Conservation (phyloP, 768 basidiomycete genomes). For the Suillus ampliporus region DNA sequence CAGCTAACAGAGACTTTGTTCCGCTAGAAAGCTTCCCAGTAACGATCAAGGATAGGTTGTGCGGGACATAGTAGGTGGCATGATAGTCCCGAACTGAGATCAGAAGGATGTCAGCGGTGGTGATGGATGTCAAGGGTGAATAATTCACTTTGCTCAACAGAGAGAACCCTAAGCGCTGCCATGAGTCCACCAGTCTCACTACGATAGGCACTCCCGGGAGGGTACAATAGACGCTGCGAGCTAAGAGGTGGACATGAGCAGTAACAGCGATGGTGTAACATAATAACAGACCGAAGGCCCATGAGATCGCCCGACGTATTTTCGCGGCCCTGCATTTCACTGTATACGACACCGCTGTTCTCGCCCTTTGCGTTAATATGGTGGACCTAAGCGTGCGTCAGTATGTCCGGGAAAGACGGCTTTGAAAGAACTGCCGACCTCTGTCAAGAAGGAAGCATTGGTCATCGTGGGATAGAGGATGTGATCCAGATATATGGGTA, state of each 20-base stretch:
- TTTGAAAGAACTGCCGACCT: constrained; percentile 44
- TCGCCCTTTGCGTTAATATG: constrained; percentile 91
- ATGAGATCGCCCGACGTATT: constrained; percentile 92
- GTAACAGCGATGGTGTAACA: constrained; percentile 1
- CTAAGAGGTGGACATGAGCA: constrained; percentile 43
- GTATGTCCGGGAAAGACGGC: neutral
- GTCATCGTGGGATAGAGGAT: constrained; percentile 96
- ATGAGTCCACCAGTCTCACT: constrained; percentile 98
- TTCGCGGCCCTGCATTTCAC: constrained; percentile 96
- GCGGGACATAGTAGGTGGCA: constrained; percentile 86
- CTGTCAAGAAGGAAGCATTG: constrained; percentile 77
- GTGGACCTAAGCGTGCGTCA: constrained; percentile 67
- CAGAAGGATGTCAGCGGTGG: constrained; percentile 22
- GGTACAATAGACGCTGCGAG: constrained; percentile 81
- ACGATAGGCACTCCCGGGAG: constrained; percentile 83
- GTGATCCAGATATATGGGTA: constrained; percentile 94
- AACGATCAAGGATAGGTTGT: constrained; percentile 90
- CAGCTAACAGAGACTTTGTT: constrained; percentile 75
- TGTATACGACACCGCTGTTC: constrained; percentile 95
- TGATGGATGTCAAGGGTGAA: constrained; percentile 12
- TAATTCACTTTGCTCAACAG: constrained; percentile 82
- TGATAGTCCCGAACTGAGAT: constrained; percentile 87
- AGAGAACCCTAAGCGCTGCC: constrained; percentile 85
- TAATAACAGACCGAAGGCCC: constrained; percentile 69
- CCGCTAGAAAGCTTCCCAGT: constrained; percentile 84